Evolutionary conservation across 2,329 filamentous ascomycete genomes (phyloP), one percentile per base, ranked within the genome.

Genomic region (Epichloe gansuensis): DNA sequence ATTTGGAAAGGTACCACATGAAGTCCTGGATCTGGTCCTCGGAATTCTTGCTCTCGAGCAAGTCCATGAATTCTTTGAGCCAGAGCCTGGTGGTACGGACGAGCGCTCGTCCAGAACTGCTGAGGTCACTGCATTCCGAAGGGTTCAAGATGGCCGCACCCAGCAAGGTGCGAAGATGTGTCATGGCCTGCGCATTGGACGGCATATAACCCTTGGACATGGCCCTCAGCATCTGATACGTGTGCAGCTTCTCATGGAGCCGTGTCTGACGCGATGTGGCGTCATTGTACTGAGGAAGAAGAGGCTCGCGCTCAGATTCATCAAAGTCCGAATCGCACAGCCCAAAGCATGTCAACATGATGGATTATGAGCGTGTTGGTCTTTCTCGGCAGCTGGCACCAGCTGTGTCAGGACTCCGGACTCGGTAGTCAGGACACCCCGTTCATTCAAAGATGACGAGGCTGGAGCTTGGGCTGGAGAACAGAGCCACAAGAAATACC

Each of bases 21-120:
- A 96, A 87, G 61, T 96, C 88, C 66, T 97, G 91, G 17, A 97
- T 80, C 65, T 95, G 85, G 66, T 97, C 89, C 15, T 80, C 68
- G 55, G 74, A 72, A 66, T 96, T 96, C 72, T 96, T 97, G 67
- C 89, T 76, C 51, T 81, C 75, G 45, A 96, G 65, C 5, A 95
- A 69, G n/a, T 88, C 81, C 60, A 94, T 91, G 64, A 95, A 82
- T 53, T 90, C 77, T 53, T 81, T 77, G 7, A 96, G 71, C 78
- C 82, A 91, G 58, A 84, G 75, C 64, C 85, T 87, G 47, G 76
- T 74, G 62, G 85, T 84, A 54, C 84, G 83, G 50, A 87, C 74
- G 25, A 97, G 73, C 47, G 83, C 77, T 8, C 83, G 80, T 25
- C 90, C 89, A 8, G 87, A 86, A 38, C 84, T 77, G 60, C 88